These are phyloP conservation scores for Aspergillus sparsus DNA, from an alignment of 495 filamentous ascomycete genomes.

Conservation along the genomic window DNA sequence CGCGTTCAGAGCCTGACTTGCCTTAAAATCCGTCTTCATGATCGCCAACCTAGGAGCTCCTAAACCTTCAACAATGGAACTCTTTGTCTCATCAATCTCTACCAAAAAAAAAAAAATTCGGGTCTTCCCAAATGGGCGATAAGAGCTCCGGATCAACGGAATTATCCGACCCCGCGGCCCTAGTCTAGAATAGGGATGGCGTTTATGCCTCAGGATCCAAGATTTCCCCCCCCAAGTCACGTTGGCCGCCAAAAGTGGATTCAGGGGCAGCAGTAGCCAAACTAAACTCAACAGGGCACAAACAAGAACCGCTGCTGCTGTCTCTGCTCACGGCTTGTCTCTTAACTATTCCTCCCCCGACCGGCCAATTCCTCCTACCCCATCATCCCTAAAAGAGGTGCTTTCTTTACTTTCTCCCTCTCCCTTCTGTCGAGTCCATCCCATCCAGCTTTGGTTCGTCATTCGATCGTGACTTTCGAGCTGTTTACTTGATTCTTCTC, in stretches of 20 bases:
- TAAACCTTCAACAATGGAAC: constrained; percentile 10
- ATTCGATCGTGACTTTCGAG: constrained; percentile 22
- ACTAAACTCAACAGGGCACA: constrained; percentile 22
- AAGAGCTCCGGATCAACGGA: constrained; percentile 26
- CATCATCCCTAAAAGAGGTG: constrained; percentile 28
- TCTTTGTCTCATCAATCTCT: constrained; percentile 1
- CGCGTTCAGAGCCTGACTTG: constrained; percentile 33
- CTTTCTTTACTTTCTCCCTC: constrained; percentile 10
- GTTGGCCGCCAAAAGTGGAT: constrained; percentile 20
- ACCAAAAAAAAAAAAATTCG: constrained; percentile 26
- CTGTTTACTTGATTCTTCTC: constrained; percentile 22
- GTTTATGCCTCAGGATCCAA: constrained; percentile 13
- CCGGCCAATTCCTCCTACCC: constrained; percentile 12
- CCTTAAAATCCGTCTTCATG: constrained; percentile 98
- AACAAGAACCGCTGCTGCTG: constrained; percentile 20
- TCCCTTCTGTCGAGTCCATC: constrained; percentile 5
- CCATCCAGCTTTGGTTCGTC: constrained; percentile 7
- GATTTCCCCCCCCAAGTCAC: constrained; percentile 8
- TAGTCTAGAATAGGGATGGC: constrained; percentile 25
- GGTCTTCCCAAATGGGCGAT: constrained; percentile 27
- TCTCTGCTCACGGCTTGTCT: constrained; percentile 17
- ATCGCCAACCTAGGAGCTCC: constrained; percentile 38
- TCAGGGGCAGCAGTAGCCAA: constrained; percentile 31
- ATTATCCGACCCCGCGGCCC: constrained; percentile 29
- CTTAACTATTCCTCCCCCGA: constrained; percentile 11